These are phyloP conservation scores for Aspergillus olivimuriae DNA, from an alignment of 495 filamentous ascomycete genomes.

Conservation along the genomic window DNA sequence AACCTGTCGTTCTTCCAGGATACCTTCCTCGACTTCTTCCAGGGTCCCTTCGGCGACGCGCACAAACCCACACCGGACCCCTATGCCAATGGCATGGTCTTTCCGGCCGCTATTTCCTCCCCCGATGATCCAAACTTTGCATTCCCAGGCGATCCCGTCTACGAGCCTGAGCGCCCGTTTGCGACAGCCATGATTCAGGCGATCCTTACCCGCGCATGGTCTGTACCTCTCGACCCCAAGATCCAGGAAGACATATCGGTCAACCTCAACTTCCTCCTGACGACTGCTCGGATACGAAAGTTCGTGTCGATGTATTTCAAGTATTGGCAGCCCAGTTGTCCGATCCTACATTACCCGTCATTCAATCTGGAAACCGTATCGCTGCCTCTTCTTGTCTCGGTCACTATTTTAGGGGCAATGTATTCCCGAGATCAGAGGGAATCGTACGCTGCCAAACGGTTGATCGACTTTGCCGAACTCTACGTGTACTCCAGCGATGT, in stretches of 20 bases:
- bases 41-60: constrained; percentile 31
- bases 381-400: constrained; percentile 30
- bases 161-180: constrained; percentile 33
- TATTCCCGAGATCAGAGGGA: constrained; percentile 39
- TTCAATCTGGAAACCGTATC: constrained; percentile 34
- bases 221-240: constrained; percentile 29
- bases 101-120: constrained; percentile 9
- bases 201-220: constrained; percentile 32
- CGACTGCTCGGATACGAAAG: constrained; percentile 36
- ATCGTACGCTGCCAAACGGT: constrained; percentile 27
- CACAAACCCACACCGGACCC: constrained; percentile 20
- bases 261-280: constrained; percentile 34
- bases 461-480: constrained; percentile 43
- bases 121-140: constrained; percentile 14
- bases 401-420: constrained; percentile 44
- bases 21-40: constrained; percentile 38
- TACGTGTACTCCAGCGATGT: constrained; percentile 38
- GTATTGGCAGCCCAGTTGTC: constrained; percentile 42
- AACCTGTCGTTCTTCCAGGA: constrained; percentile 33
- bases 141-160: constrained; percentile 13
- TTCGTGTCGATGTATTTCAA: constrained; percentile 37
- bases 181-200: constrained; percentile 32
- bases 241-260: constrained; percentile 35
- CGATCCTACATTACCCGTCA: constrained; percentile 33
- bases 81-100: constrained; percentile 16